These are phyloP conservation scores for Pythium myriotylum DNA, from an alignment of 352 stramenopile genomes.

Conservation along the genomic window DNA sequence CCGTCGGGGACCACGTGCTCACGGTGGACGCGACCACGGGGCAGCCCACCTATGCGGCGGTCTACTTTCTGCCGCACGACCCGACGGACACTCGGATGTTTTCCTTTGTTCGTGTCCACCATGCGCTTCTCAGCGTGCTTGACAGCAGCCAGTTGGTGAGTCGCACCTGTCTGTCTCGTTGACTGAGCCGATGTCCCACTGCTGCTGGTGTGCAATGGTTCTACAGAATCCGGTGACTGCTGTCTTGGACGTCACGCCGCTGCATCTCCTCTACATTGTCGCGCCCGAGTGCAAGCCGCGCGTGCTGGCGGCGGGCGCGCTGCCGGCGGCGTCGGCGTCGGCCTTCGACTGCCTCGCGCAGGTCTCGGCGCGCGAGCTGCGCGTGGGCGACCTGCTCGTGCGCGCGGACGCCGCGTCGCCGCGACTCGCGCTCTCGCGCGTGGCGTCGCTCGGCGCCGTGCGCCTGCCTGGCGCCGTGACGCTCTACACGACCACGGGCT, in stretches of 20 bases:
- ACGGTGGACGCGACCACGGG: conserved; percentile 41
- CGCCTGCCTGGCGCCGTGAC: conserved; percentile 41
- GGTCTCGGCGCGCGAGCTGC: conserved; percentile 52
- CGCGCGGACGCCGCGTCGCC: background rate
- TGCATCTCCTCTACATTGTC: conserved; percentile 26
- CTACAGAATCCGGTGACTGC: conserved; percentile 18
- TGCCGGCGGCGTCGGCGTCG: background rate
- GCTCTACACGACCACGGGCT: conserved; percentile 70
- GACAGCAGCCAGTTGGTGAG: background rate
- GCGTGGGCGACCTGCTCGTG: conserved; percentile 50
- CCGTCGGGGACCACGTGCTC: conserved; percentile 55
- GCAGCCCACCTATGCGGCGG: conserved; percentile 40
- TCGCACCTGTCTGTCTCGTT: background rate
- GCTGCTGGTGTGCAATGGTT: background rate
- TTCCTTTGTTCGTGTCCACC: conserved; percentile 25
- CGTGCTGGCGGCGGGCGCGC: background rate
- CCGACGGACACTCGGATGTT: background rate
- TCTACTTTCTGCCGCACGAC: conserved; percentile 75
- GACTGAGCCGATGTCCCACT: background rate
- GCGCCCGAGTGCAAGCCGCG: conserved; percentile 5
- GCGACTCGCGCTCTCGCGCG: conserved; percentile 14
- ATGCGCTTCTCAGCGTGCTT: background rate
- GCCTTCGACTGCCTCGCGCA: conserved; percentile 33
- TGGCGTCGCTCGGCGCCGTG: conserved; percentile 34
- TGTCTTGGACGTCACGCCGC: conserved; percentile 20